Evolutionary conservation across 305 asterid genomes (phyloP).

Genomic region (Fraxinus xanthoxyloides): DNA sequence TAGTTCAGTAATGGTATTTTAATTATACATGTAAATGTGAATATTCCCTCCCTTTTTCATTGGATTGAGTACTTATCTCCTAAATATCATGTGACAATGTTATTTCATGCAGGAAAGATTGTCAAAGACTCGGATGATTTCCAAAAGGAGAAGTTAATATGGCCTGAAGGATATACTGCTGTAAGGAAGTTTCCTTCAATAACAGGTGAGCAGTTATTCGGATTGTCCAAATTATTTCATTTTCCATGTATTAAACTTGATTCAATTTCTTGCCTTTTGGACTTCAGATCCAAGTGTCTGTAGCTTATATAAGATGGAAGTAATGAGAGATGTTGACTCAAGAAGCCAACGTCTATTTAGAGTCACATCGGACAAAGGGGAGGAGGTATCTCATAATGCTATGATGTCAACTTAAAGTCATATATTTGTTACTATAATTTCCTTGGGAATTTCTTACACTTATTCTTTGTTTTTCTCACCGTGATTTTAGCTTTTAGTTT

Average conservation of each 20-base stretch:
- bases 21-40: background rate
- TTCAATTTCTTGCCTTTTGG: conserved; percentile 10
- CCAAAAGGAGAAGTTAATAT: conserved; percentile 66
- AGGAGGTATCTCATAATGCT: conserved; percentile 60
- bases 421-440: background rate
- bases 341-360: conserved; percentile 68
- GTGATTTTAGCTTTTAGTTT: background rate
- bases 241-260: conserved; percentile 9
- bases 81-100: conserved; percentile 22
- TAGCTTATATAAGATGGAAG: conserved; percentile 78
- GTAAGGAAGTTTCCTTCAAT: conserved; percentile 69
- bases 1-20: conserved; percentile 20
- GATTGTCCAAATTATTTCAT: background rate
- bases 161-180: conserved; percentile 93
- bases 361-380: conserved; percentile 77
- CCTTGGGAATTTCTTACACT: background rate
- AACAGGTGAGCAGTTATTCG: conserved; percentile 44
- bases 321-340: conserved; percentile 58
- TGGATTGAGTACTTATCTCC: conserved; percentile 24
- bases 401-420: conserved; percentile 13
- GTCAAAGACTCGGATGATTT: conserved; percentile 64
- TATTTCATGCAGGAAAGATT: conserved; percentile 64
- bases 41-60: background rate
- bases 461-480: background rate
- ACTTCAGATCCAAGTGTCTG: conserved; percentile 64